These are phyloP conservation scores for Taphrina populina DNA, from an alignment of 1,139 yeast genomes.

Conservation along the genomic window DNA sequence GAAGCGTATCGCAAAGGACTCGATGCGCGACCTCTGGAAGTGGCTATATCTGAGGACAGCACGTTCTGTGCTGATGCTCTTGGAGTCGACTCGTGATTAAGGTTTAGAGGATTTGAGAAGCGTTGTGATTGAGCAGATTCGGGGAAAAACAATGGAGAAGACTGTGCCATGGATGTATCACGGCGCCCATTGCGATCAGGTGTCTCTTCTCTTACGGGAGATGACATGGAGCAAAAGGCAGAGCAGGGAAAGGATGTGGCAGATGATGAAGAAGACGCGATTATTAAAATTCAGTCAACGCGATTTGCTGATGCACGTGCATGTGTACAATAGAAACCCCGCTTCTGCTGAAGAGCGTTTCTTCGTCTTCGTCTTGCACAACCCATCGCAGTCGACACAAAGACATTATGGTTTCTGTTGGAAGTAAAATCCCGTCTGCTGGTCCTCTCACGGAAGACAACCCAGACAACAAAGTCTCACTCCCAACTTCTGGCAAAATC, in stretches of 20 bases:
- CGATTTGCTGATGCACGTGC: background rate
- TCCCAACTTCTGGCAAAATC: slow-evolving; percentile 31
- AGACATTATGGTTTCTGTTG: slow-evolving; percentile 10
- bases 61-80: slow-evolving; percentile 3
- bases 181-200: slow-evolving; percentile 7
- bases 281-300: too few relatives aligned
- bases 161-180: slow-evolving; percentile 3
- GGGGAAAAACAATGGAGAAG: slow-evolving; percentile 31
- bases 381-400: background rate
- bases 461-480: slow-evolving; percentile 29
- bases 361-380: background rate
- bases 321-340: slow-evolving; percentile 8
- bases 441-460: slow-evolving; percentile 31
- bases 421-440: slow-evolving; percentile 20
- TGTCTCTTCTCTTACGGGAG: slow-evolving; percentile 7
- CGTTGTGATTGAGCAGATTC: slow-evolving; percentile 24
- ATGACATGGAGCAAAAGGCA: slow-evolving; percentile 1
- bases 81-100: slow-evolving; percentile 13
- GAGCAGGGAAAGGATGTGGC: background rate
- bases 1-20: slow-evolving; percentile 27
- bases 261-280: background rate
- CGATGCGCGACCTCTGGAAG: slow-evolving; percentile 19
- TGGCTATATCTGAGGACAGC: background rate
- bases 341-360: background rate
- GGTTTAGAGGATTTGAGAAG: slow-evolving; percentile 10